Base-by-base conservation (phyloP, 106 monocot species). In the Iris macrosiphon region DNA sequence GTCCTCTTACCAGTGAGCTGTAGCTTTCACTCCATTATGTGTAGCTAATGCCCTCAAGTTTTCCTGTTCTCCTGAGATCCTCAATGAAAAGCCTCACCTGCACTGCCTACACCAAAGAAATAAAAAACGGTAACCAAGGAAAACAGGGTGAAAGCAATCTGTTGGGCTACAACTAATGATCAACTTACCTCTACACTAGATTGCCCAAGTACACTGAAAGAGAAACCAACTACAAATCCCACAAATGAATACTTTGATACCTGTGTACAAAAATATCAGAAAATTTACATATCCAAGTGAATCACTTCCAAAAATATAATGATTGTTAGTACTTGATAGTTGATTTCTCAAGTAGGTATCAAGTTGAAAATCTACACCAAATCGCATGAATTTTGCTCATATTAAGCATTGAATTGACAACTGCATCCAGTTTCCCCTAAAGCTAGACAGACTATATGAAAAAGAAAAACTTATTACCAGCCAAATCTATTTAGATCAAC, bases 1-100 rank as follows among this genome's bases (percentile, higher is more conserved):
- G n/a, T 18, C 2, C 6, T 34, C 52, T 51, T 55, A 93, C 93
- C 88, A 76, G 88, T 71, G 88, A 89, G 49, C 81, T 94, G 45
- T 64, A 94, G 49, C 79, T 84, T 74, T 89, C 94, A 73, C 89
- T 73, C 94, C 85, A 94, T 38, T 89, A 94, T 45, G 94, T 81
- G 60, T 85, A 94, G 22, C 21, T 52, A 23, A 82, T 15, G 7
- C 62, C 76, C 54, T 85, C 67, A 55, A 94, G 79, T 60, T 66
- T 79, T 46, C 77, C 71, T 11, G 88, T 82, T 49, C 69, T 78
- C 20, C 57, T 47, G 24, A 94, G 73, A 7, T 94, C 84, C 56
- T 85, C 62, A 28, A 81, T 52, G 54, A 94, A 82, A 59, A 81
- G 73, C 70, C 63, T 81, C 21, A 94, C 79, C 63, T 72, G 84